Evolutionary conservation across 805 yeast species (phyloP).

Genomic region (Starmerella apicola): DNA sequence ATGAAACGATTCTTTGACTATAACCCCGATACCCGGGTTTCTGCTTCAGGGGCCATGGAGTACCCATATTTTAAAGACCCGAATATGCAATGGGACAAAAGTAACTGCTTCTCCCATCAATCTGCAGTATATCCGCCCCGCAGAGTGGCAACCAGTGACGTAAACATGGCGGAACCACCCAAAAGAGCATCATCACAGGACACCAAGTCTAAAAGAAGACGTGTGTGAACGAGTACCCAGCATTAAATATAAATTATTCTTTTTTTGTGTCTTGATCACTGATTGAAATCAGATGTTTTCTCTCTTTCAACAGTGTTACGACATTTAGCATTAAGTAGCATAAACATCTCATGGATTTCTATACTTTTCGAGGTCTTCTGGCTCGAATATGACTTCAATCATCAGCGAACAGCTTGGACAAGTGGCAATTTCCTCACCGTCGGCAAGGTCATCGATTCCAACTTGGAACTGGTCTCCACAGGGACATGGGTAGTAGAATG

Average conservation of each 20-base stretch:
- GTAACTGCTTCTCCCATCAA: slow-evolving; percentile 70
- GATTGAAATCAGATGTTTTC: no score
- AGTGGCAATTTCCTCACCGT: slow-evolving; percentile 80
- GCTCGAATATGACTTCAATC: slow-evolving; percentile 84
- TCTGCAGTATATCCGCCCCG: slow-evolving; percentile 70
- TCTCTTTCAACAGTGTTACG: no score
- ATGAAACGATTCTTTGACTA: slow-evolving; percentile 57
- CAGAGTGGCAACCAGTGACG: slow-evolving; percentile 36
- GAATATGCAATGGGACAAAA: slow-evolving; percentile 35
- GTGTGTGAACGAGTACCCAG: no score
- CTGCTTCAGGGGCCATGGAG: slow-evolving; percentile 61
- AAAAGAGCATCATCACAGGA: slow-evolving; percentile 1
- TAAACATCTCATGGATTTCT: not conserved
- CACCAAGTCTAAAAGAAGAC: not conserved
- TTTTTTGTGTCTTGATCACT: no score
- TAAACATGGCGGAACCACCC: slow-evolving; percentile 16
- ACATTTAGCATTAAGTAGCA: no score
- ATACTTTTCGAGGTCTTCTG: slow-evolving; percentile 26
- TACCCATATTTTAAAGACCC: slow-evolving; percentile 75
- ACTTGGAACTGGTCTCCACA: slow-evolving; percentile 94
- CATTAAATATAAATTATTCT: no score
- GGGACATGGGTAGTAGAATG: slow-evolving; percentile 93
- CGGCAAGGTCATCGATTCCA: slow-evolving; percentile 66
- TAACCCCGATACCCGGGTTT: slow-evolving; percentile 69
- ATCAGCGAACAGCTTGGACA: slow-evolving; percentile 93